Base-by-base conservation (phyloP, 106 monocot species). In the Narthecium ossifragum region DNA sequence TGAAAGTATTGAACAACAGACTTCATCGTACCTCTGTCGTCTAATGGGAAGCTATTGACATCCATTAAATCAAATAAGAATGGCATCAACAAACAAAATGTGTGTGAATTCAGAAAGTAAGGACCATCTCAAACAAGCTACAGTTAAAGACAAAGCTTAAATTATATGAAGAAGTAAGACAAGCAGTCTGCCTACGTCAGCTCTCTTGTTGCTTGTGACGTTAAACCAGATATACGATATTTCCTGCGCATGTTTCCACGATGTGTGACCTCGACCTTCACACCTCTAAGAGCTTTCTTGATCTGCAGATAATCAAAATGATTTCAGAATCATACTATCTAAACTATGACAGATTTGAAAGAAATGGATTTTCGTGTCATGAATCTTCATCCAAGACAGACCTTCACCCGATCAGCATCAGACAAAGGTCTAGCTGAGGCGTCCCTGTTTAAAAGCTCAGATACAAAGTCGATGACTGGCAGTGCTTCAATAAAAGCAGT, bases 401-500 rank as follows among this genome's bases (percentile, higher is more conserved):
- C 92, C 87, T 92, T 92, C 45, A 92, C 83, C 74, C 80, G 83
- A 45, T 92, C 92, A 72, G 92, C 66, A 75, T 92, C 86, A 78
- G 83, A 78, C 5, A 92, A 65, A 26, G 78, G 83, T 51, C 80
- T 83, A 12, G 75, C 59, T 21, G 70, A 73, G 49, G 84, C 78
- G 67, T 98, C 96, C 56, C 78, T 80, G 24, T 71, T 75, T 7
- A 92, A 68, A 55, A 92, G 80, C 58, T 78, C 62, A 7, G 65
- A 61, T 1, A 86, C 83, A 73, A 92, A 92, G 0, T 92, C 86
- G 30, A 87, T 80, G 8, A 92, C 86, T 0, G 83, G 83, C 29
- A 92, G 66, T 15, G 92, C 86, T 55, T 92, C 92, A 40, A 92
- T 78, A 39, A 86, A 92, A 37, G 86, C 86, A 67, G 83, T 83